Conservation (phyloP, 257 asterid genomes). For the Solanum lycopersicoides region DNA sequence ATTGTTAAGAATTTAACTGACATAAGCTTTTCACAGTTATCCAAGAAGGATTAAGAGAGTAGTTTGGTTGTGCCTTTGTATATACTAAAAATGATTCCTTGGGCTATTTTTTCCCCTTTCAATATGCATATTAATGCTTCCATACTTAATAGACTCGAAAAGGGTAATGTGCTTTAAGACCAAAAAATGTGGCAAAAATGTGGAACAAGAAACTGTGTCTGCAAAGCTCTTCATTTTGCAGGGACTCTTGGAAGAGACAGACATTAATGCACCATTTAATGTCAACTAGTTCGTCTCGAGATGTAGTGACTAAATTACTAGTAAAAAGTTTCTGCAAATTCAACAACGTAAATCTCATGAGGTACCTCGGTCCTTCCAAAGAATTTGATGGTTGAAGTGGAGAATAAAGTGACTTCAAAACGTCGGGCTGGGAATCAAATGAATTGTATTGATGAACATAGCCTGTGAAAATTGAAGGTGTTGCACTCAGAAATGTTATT, state of each 20-base stretch:
- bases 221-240: neutral
- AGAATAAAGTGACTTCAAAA: slow-evolving; percentile 79
- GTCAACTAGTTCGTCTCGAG: neutral
- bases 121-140: neutral
- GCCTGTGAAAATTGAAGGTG: slow-evolving; percentile 28
- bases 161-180: neutral
- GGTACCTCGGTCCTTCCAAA: slow-evolving; percentile 77
- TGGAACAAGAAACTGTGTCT: neutral
- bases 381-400: slow-evolving; percentile 87
- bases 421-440: slow-evolving; percentile 88
- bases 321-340: neutral
- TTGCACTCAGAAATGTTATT: neutral
- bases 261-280: neutral
- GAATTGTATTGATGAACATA: slow-evolving; percentile 87
- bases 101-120: neutral
- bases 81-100: neutral
- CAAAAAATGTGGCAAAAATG: neutral
- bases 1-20: neutral
- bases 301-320: neutral
- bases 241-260: neutral
- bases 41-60: neutral
- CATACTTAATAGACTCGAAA: neutral
- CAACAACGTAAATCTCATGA: neutral
- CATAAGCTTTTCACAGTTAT: neutral
- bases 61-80: neutral